Percentiles rank a stretch among this genome's conserved stretches.
These are phyloP conservation scores for Triticum turgidum DNA, from an alignment of 176 grass and related monocot genomes.

Conservation along the genomic window DNA sequence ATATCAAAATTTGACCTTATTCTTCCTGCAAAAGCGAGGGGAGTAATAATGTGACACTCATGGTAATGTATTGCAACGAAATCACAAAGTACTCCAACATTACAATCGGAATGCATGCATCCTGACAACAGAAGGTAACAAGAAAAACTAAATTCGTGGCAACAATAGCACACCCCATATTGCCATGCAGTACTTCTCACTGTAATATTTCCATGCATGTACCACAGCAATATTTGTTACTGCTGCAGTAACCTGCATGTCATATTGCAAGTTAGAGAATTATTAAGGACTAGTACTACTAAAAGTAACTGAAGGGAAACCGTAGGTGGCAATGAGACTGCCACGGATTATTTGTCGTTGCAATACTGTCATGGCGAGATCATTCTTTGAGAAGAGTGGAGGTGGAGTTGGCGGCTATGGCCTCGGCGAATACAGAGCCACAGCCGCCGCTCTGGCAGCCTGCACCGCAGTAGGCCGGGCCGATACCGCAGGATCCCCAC, in stretches of 20 bases:
- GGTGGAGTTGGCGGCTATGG: background rate
- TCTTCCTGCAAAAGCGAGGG: too few relatives aligned
- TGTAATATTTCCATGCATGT: background rate
- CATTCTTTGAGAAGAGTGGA: background rate
- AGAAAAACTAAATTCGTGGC: background rate
- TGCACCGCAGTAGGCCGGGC: background rate
- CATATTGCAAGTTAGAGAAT: background rate
- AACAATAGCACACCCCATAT: background rate
- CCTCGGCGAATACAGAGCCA: background rate
- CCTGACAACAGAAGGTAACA: background rate
- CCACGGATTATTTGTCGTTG: background rate
- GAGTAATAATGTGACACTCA: too few relatives aligned
- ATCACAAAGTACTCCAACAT: background rate
- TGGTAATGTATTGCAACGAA: background rate
- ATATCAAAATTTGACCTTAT: too few relatives aligned
- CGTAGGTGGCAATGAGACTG: background rate
- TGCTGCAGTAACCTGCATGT: background rate
- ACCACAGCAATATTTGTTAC: background rate
- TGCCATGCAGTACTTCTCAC: background rate
- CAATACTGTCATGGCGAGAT: background rate
- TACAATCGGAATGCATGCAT: background rate
- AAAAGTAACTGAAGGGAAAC: background rate
- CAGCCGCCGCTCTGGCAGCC: conserved; percentile 8
- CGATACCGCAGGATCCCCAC: background rate
- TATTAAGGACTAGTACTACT: background rate